Base-by-base conservation (phyloP, 805 yeast species). In the Candida michaelii region DNA sequence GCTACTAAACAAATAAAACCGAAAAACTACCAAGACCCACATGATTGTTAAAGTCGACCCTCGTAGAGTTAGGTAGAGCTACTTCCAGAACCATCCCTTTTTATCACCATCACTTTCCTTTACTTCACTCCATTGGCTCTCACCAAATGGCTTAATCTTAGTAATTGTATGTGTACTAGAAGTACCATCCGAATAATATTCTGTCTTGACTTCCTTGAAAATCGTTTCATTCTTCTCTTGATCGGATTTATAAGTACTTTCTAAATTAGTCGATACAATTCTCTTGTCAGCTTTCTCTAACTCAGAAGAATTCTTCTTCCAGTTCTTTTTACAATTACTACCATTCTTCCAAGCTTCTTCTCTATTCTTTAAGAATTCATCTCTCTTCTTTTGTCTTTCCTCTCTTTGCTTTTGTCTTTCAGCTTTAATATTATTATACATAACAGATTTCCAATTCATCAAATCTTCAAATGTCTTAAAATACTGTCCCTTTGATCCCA, bases 401-500 rank as follows among this genome's bases (percentile, higher is more conserved):
- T 42, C 41, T 24, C 25, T 25, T 4, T 9, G 12, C 33, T 50
- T 39, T 29, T 45, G 45, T 47, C 71, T 66, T 47, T 72, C 69
- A 36, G 60, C 53, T 40, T 64, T 68, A n/a, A 69, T 53, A n/a
- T 70, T 53, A 42, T 70, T 67, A 39, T 63, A 70, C 79, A 80
- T 80, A 30, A 70, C 65, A n/a, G 72, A 59, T 52, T 73, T 77
- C 90, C 93, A 89, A 43, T 76, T 76, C 56, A 89, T 62, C 47
- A 74, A 79, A 27, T 79, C 84, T 19, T 80, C 79, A 58, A 77
- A 83, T 40, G 78, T 83, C 17, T 70, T 69, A 67, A 88, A 89
- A 60, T 75, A 86, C 6, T 71, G 43, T 1, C 89, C 89, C 44
- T 70, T 60, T 27, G 68, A 66, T 35, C 82, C 78, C 42, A 69